Conservation (phyloP, 257 asterid species). For the Cynanchum wilfordii region DNA sequence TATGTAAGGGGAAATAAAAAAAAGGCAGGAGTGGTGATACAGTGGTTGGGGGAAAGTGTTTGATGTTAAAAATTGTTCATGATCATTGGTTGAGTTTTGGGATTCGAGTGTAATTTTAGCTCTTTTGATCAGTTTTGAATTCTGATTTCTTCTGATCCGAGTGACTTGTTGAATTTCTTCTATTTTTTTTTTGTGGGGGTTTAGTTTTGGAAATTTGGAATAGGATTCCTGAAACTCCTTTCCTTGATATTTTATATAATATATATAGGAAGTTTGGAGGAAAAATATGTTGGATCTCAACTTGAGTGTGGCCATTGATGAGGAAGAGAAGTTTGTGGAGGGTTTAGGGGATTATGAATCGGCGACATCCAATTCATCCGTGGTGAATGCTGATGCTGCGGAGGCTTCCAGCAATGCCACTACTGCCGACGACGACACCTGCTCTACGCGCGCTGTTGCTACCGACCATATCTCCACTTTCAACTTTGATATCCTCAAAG, state of each 20-base stretch:
- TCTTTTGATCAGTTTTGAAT: not conserved
- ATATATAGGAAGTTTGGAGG: not conserved
- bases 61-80: not conserved
- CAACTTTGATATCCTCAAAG: constrained; percentile 44
- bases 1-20: not conserved
- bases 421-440: constrained; percentile 53
- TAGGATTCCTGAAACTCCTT: not conserved
- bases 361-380: constrained; percentile 45
- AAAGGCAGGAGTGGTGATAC: not conserved
- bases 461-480: constrained; percentile 27
- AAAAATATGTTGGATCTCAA: constrained; percentile 62
- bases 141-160: constrained; percentile 6
- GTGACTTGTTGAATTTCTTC: not conserved
- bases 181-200: too few species aligned
- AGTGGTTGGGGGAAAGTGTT: not conserved
- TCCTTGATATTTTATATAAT: not conserved
- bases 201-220: too few species aligned
- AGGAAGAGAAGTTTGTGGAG: constrained; percentile 25
- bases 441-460: constrained; percentile 26
- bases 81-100: not conserved
- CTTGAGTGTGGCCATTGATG: constrained; percentile 25
- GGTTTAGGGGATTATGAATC: constrained; percentile 20
- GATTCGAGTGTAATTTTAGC: not conserved
- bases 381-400: constrained; percentile 34
- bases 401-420: constrained; percentile 26